These are phyloP conservation scores for Allium cepa DNA, from an alignment of 106 monocot genomes.

Conservation along the genomic window DNA sequence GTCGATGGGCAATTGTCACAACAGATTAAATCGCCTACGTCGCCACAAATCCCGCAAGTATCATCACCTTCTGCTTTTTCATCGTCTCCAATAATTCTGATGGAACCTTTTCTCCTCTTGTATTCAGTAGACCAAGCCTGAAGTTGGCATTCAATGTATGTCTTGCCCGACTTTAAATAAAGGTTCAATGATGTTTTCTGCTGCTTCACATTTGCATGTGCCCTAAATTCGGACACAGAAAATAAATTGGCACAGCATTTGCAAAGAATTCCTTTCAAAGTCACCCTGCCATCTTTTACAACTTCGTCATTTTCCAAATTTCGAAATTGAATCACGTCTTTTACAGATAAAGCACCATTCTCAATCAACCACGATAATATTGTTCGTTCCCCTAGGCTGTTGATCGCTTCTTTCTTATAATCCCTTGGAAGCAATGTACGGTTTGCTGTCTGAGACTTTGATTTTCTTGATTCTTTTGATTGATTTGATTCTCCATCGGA, in stretches of 20 bases:
- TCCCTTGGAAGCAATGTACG: conserved; percentile 36
- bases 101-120: conserved; percentile 41
- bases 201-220: conserved; percentile 52
- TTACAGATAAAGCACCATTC: conserved; percentile 45
- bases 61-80: conserved; percentile 87
- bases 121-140: conserved; percentile 87
- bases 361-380: conserved; percentile 80
- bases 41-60: conserved; percentile 87
- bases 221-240: conserved; percentile 64
- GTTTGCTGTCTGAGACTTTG: conserved; percentile 26
- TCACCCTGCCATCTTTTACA: conserved; percentile 69
- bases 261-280: conserved; percentile 67
- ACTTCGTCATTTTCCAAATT: conserved; percentile 35
- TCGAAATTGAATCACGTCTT: conserved; percentile 47
- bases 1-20: conserved; percentile 94
- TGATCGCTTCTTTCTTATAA: conserved; percentile 36
- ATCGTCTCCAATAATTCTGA: conserved; percentile 26
- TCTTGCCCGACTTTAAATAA: conserved; percentile 54
- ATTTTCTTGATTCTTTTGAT: conserved; percentile 28
- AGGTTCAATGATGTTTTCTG: conserved; percentile 46
- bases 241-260: conserved; percentile 59
- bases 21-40: conserved; percentile 88
- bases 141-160: conserved; percentile 63
- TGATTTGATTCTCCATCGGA: conserved; percentile 15
- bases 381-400: conserved; percentile 42